Conservation (phyloP, 352 stramenopile genomes). For the Globisporangium heterothallicum region DNA sequence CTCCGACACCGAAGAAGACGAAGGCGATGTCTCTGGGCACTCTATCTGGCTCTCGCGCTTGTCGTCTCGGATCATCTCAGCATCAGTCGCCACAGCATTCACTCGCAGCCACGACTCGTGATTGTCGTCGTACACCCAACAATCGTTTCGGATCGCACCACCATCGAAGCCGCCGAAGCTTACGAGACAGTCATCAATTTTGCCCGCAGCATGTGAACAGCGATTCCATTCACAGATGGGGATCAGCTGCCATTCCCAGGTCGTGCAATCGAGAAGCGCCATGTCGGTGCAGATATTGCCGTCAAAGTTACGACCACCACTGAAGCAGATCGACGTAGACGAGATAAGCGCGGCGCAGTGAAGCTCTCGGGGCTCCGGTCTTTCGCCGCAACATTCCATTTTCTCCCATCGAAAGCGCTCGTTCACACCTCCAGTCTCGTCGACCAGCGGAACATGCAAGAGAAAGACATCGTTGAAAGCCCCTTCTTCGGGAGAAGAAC, state of each 20-base stretch:
- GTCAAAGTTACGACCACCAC: conserved; percentile 41
- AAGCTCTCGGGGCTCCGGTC: conserved; percentile 42
- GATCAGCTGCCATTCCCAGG: conserved; percentile 47
- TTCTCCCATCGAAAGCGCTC: conserved; percentile 28
- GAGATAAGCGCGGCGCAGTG: conserved; percentile 28
- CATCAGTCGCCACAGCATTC: neutral
- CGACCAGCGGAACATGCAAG: conserved; percentile 26
- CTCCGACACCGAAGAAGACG: neutral
- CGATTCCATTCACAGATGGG: conserved; percentile 52
- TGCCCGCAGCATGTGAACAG: conserved; percentile 34
- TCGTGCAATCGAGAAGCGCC: conserved; percentile 28
- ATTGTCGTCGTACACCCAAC: conserved; percentile 39
- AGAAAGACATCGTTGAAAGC: conserved; percentile 50
- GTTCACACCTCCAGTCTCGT: neutral
- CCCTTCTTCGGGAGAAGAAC: conserved; percentile 50
- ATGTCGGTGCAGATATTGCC: conserved; percentile 57
- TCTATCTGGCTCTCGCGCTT: conserved; percentile 4
- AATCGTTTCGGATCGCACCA: conserved; percentile 34
- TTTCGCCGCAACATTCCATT: conserved; percentile 16
- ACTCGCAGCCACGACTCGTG: conserved; percentile 37
- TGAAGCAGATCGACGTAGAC: conserved; percentile 28
- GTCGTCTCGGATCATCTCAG: neutral
- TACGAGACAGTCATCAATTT: conserved; percentile 23
- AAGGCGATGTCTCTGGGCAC: conserved; percentile 2
- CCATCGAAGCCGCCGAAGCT: conserved; percentile 60